These are phyloP conservation scores for Xylariaceae sp. DNA, from an alignment of 2,329 filamentous ascomycete genomes.

Conservation along the genomic window DNA sequence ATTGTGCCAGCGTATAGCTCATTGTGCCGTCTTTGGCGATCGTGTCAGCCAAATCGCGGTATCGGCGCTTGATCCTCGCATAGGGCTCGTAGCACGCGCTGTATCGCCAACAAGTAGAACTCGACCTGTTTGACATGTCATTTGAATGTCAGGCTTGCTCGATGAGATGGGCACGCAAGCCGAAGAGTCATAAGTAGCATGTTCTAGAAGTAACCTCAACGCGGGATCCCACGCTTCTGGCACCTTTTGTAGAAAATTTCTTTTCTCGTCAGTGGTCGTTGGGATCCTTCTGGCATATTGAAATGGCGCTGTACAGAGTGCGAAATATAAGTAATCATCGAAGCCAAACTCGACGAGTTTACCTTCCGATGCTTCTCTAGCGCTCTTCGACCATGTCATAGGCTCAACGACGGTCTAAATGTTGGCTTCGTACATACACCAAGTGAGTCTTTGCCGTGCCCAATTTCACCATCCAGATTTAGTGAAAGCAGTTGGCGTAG, in stretches of 20 bases:
- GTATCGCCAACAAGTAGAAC: slow-evolving; percentile 27
- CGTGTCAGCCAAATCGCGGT: slow-evolving; percentile 25
- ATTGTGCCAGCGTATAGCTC: slow-evolving; percentile 14
- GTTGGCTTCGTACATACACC: slow-evolving; percentile 31
- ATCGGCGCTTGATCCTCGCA: slow-evolving; percentile 29
- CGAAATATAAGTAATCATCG: slow-evolving; percentile 28
- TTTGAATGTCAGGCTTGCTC: slow-evolving; percentile 27
- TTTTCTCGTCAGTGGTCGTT: slow-evolving; percentile 24
- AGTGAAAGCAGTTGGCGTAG: too few species aligned
- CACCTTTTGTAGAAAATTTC: slow-evolving; percentile 15
- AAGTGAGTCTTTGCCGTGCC: too few species aligned
- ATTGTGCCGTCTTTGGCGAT: slow-evolving; percentile 23
- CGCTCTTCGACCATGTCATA: slow-evolving; percentile 25
- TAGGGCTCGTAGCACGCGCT: slow-evolving; percentile 30
- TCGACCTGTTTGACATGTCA: slow-evolving; percentile 14
- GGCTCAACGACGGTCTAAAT: slow-evolving; percentile 27
- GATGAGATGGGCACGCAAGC: slow-evolving; percentile 27
- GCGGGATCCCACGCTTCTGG: slow-evolving; percentile 26
- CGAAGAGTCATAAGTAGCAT: slow-evolving; percentile 20
- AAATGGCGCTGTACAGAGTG: slow-evolving; percentile 23
- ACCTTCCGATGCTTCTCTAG: slow-evolving; percentile 12
- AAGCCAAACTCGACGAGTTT: slow-evolving; percentile 24
- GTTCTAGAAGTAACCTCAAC: slow-evolving; percentile 22
- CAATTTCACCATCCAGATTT: too few species aligned
- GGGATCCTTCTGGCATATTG: slow-evolving; percentile 22